Evolutionary conservation across 352 stramenopile genomes (phyloP), one percentile per base, ranked within the genome.

Genomic region (Phytophthora sojae): DNA sequence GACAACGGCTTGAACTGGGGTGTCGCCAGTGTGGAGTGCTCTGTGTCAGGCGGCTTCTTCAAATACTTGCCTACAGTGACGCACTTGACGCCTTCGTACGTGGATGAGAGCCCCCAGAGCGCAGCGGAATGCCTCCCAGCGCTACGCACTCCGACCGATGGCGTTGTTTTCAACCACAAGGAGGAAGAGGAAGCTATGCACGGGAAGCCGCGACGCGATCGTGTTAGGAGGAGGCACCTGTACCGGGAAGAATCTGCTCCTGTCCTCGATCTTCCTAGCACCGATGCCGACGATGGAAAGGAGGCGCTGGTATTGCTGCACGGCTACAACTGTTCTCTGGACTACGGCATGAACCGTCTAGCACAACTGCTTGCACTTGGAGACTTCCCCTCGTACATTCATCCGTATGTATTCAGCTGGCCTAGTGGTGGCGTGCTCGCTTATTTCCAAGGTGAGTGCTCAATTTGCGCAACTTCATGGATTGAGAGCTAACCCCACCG

Each of bases 391-490:
- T 76, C 80, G 0, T 75, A 75, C 21, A 88, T 94, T 60, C 86
- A 94, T 35, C 86, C 86, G 29, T 92, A 86, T 52, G 74, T 94
- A 2, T 94, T 94, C 44, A 92, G 84, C 55, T 94, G 86, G 86
- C 82, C 86, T 0, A 94, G 79, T 29, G 86, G 81, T 29, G 82
- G 83, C 23, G 73, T 76, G 0, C 66, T 93, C 11, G 79, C 83
- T 7, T 93, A 91, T 55, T 91, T 82, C 39, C 82, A 83, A 82
- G 79, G 79, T 82, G 29, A 57, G 37, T 32, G 17, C 39, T 47
- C 17, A 8, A 6, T 19, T 21, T 19, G 15, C 5, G 11, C 7
- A 14, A 7, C 3, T 1, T 47, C 3, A 8, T 47, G 14, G 39
- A 44, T 4, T 47, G n/a, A n/a, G n/a, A n/a, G n/a, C n/a, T 17